Evolutionary conservation across 108 stramenopile species (phyloP).

Genomic region (Aurantiochytrium sp.): DNA sequence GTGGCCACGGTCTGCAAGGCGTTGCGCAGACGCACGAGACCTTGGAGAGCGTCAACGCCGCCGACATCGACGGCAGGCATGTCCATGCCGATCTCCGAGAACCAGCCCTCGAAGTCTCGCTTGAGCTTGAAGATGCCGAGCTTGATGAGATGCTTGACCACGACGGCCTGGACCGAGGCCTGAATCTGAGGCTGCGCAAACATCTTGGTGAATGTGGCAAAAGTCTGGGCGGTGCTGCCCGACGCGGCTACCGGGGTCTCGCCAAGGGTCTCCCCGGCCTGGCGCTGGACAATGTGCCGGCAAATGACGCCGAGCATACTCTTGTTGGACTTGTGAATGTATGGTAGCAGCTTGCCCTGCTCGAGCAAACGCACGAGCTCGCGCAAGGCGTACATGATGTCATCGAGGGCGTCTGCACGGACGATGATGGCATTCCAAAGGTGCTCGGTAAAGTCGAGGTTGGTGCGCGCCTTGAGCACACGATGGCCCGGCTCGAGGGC

Average conservation of each 20-base stretch:
- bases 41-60: neutral
- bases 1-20: neutral
- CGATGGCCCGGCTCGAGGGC: neutral
- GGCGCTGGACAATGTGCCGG: neutral
- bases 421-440: neutral
- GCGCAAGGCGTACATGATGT: neutral
- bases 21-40: neutral
- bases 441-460: constrained; percentile 19
- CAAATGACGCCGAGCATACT: neutral
- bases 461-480: neutral
- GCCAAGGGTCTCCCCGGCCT: neutral
- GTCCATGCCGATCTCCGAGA: constrained; percentile 14
- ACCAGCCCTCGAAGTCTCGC: neutral
- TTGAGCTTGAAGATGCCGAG: neutral
- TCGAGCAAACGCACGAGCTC: neutral
- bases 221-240: neutral
- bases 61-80: neutral
- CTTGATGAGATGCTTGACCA: neutral
- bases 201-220: neutral
- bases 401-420: neutral
- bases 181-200: neutral
- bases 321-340: constrained; percentile 28
- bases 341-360: neutral
- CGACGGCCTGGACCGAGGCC: neutral
- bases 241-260: neutral